Evolutionary conservation across 768 basidiomycete genomes (phyloP), one percentile per base, ranked within the genome.

Genomic region (Podaxis pistillaris): DNA sequence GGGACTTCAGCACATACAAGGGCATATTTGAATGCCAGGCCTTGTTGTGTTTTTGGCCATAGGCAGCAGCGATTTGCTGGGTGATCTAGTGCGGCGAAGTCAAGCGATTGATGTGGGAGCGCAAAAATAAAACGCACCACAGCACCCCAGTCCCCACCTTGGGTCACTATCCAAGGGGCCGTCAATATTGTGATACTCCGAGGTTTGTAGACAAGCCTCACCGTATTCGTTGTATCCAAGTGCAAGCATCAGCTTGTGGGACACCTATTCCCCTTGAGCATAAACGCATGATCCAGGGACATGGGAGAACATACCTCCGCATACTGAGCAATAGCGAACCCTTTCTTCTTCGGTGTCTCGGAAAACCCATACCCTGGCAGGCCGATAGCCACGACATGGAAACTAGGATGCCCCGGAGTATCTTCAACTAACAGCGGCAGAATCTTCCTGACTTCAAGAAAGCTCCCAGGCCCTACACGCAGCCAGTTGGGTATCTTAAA

Each of bases 301-400:
- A 9, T 37, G 33, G 15, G n/a, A 22, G 17, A 30, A 58, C 65
- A 9, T 49, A 82, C 86, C 73, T 88, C 84, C 1, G 85, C 85
- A 54, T 80, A 84, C 60, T 87, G 83, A 1, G 68, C 38, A 1
- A 72, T 36, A 2, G 62, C 65, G 59, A 87, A 87, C 1, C 83
- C 85, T 65, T 75, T 76, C 66, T 81, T 84, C 41, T 67, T 77
- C 3, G 83, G 80, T 1, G 78, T 82, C 12, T 83, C 76, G 0
- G 87, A 87, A 69, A 88, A 88, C 0, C 86, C 88, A 71, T 71
- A 89, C 0, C 84, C 85, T 12, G 88, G 87, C 2, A 89, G 66
- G 65, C 85, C 83, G 9, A 81, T 65, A 0, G 82, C 83, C 1
- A 90, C 85, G 22, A 89, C 85, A 62, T 89, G 87, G 67, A 88